Evolutionary conservation across 257 asterid genomes (phyloP).

Genomic region (Misopates orontium): DNA sequence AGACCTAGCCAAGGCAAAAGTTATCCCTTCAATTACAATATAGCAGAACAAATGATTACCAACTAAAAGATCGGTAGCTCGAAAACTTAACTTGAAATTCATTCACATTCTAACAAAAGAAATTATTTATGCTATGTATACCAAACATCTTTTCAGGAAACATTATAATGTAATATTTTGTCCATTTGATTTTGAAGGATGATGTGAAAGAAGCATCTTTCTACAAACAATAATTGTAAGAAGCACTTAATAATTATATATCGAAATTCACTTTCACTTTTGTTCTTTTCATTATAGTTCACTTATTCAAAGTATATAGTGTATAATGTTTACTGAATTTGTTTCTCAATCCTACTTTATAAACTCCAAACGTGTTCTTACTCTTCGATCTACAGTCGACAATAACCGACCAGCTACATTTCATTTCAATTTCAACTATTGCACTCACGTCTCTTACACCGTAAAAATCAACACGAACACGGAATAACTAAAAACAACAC

Average conservation of each 20-base stretch:
- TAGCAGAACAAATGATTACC: too few species aligned
- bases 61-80: not conserved
- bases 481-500: not conserved
- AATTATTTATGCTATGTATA: too few species aligned
- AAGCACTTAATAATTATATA: too few species aligned
- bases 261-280: too few species aligned
- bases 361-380: not conserved
- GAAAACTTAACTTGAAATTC: not conserved
- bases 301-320: too few species aligned
- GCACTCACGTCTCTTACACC: not conserved
- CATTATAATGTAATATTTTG: not conserved
- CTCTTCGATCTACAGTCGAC: not conserved
- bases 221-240: not conserved
- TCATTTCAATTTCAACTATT: constrained; percentile 2
- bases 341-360: not conserved
- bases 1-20: too few species aligned
- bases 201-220: not conserved
- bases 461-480: not conserved
- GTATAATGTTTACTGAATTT: not conserved
- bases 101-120: too few species aligned
- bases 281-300: too few species aligned
- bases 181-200: not conserved
- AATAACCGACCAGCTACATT: not conserved
- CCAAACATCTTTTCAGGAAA: not conserved
- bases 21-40: too few species aligned